Conservation (phyloP, 768 basidiomycete genomes). For the Mycena crocata region DNA sequence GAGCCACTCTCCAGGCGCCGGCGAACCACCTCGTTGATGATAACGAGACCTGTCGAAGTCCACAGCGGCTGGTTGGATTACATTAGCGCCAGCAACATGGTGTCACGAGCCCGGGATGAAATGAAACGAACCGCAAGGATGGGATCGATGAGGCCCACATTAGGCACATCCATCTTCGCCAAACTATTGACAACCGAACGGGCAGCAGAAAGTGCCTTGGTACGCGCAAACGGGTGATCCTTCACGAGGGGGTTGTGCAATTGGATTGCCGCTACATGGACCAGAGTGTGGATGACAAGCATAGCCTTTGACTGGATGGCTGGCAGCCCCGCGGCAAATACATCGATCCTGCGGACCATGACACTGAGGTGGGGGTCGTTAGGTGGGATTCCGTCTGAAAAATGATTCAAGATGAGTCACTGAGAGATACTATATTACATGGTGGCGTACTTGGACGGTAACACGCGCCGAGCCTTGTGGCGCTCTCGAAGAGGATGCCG, state of each 20-base stretch:
- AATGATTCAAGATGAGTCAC: background rate
- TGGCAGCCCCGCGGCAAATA: constrained; percentile 14
- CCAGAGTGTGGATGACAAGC: constrained; percentile 40
- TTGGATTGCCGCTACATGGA: constrained; percentile 40
- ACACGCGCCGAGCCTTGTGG: constrained; percentile 6
- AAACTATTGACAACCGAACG: constrained; percentile 20
- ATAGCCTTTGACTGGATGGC: constrained; percentile 25
- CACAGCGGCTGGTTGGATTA: constrained; percentile 13
- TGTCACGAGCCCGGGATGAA: background rate
- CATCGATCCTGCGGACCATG: constrained; percentile 32
- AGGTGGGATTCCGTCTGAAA: constrained; percentile 16
- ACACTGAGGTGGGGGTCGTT: constrained; percentile 37
- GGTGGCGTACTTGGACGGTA: constrained; percentile 6
- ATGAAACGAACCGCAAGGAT: constrained; percentile 22
- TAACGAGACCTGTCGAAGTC: constrained; percentile 3
- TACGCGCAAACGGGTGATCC: constrained; percentile 18
- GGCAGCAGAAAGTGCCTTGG: constrained; percentile 18
- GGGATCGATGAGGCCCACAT: constrained; percentile 27
- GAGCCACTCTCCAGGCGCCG: background rate
- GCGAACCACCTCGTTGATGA: constrained; percentile 9
- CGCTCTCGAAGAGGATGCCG: constrained; percentile 40
- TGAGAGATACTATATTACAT: too few species aligned
- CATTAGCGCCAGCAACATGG: background rate
- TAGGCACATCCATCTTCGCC: constrained; percentile 12
- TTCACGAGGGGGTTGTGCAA: constrained; percentile 37